These are phyloP conservation scores for Hippophae rhamnoides DNA, from an alignment of 306 rosid species.

Conservation along the genomic window DNA sequence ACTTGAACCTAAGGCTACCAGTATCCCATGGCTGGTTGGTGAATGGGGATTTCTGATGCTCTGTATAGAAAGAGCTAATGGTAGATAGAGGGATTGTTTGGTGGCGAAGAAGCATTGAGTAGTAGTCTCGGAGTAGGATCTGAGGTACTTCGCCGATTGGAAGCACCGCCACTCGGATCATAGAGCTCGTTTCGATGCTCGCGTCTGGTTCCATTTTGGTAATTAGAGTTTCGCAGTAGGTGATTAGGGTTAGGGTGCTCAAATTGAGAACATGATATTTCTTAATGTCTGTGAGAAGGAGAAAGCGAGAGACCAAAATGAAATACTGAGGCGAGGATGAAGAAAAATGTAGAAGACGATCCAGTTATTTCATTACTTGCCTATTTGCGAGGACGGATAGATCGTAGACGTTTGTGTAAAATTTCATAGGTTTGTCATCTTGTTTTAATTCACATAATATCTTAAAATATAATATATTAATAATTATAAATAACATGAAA, in stretches of 20 bases:
- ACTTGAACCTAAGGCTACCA: constrained; percentile 73
- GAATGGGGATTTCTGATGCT: constrained; percentile 92
- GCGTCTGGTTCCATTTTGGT: constrained; percentile 79
- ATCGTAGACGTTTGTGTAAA: too few relatives aligned
- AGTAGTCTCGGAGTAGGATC: constrained; percentile 54
- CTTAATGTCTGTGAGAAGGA: too few relatives aligned
- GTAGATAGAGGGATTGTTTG: constrained; percentile 80
- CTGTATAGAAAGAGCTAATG: constrained; percentile 77
- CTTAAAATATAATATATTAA: too few relatives aligned
- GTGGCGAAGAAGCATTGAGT: constrained; percentile 68
- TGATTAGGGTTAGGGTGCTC: not conserved
- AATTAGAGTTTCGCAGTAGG: constrained; percentile 8
- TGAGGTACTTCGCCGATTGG: constrained; percentile 78
- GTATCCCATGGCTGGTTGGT: constrained; percentile 88
- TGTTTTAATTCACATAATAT: too few relatives aligned
- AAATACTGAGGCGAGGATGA: too few relatives aligned
- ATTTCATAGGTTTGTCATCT: too few relatives aligned
- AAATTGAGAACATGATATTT: not conserved
- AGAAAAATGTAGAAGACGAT: too few relatives aligned
- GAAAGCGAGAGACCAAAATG: too few relatives aligned
- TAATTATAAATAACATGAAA: too few relatives aligned
- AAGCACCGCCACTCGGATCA: constrained; percentile 79
- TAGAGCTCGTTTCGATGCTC: constrained; percentile 76
- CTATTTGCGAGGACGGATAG: too few relatives aligned
- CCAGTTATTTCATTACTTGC: too few relatives aligned